phyloP scores from a whole-genome alignment of 1,284 basidiomycete species.

The Anthracocystis panici-leucophaei region DNA sequence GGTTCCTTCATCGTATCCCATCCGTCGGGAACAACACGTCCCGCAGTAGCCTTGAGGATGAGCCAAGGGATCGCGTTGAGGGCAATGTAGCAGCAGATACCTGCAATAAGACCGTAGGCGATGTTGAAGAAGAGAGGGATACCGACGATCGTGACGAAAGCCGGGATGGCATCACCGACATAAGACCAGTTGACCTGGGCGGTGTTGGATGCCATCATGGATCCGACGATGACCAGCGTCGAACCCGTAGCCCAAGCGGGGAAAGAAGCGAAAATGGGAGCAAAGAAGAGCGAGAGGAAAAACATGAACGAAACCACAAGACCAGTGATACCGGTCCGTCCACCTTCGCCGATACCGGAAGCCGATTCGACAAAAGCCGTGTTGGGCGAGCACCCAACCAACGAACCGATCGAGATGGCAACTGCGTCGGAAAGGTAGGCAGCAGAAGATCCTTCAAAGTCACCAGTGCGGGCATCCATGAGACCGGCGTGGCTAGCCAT shows the following conservation, averaged over 20 bases:
- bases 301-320: conserved; percentile 82
- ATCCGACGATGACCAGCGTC: conserved; percentile 86
- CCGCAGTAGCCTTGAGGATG: conserved; percentile 74
- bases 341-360: conserved; percentile 77
- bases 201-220: conserved; percentile 88
- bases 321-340: conserved; percentile 86
- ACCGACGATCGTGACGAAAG: conserved; percentile 53
- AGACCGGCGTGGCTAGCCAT: conserved; percentile 93
- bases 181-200: conserved; percentile 89
- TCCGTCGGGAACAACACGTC: conserved; percentile 78
- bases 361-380: conserved; percentile 87
- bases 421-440: conserved; percentile 80
- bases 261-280: conserved; percentile 88
- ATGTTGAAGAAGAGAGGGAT: conserved; percentile 74
- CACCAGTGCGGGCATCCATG: conserved; percentile 83
- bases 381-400: conserved; percentile 87
- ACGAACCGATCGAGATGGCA: conserved; percentile 82
- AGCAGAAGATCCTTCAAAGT: conserved; percentile 86
- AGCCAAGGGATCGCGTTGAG: conserved; percentile 79
- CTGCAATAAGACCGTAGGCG: conserved; percentile 88
- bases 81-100: conserved; percentile 78
- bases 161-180: conserved; percentile 82
- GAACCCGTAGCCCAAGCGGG: conserved; percentile 89
- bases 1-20: conserved; percentile 68
- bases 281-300: conserved; percentile 88